Conservation (phyloP, 1,284 basidiomycete genomes). For the Puccinia polysora region DNA sequence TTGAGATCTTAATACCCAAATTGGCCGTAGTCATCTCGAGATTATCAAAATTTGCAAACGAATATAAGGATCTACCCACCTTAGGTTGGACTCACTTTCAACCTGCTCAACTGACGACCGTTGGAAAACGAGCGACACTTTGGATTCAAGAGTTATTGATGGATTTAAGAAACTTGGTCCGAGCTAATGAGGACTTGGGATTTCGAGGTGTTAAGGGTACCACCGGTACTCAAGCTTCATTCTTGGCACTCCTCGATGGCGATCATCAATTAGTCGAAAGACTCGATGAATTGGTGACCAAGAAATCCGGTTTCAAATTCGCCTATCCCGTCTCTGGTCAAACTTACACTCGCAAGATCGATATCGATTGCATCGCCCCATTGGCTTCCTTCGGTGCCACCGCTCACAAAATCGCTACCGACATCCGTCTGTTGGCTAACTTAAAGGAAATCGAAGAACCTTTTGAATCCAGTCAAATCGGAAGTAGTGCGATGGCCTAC, state of each 20-base stretch:
- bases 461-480: conserved; percentile 98
- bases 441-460: conserved; percentile 99
- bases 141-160: conserved; percentile 93
- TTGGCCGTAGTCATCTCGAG: conserved; percentile 52
- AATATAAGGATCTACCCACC: conserved; percentile 43
- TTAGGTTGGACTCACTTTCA: conserved; percentile 99
- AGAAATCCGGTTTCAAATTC: conserved; percentile 83
- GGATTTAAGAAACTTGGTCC: conserved; percentile 89
- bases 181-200: conserved; percentile 86
- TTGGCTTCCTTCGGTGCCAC: conserved; percentile 88
- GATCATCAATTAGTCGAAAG: conserved; percentile 91
- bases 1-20: conserved; percentile 53
- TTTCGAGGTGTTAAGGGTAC: conserved; percentile 99
- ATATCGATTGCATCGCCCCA: conserved; percentile 83
- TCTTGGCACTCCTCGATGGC: conserved; percentile 88
- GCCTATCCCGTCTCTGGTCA: conserved; percentile 97
- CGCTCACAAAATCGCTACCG: conserved; percentile 96
- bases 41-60: conserved; percentile 52
- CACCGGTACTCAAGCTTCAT: conserved; percentile 95
- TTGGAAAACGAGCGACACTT: conserved; percentile 96
- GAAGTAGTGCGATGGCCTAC: conserved; percentile 89
- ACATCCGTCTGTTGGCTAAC: conserved; percentile 78
- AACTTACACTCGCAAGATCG: conserved; percentile 97
- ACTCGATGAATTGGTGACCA: conserved; percentile 81
- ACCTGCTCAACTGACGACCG: conserved; percentile 94